These are phyloP conservation scores for Botrytis fragariae DNA, from an alignment of 2,329 filamentous ascomycete species.

Conservation along the genomic window DNA sequence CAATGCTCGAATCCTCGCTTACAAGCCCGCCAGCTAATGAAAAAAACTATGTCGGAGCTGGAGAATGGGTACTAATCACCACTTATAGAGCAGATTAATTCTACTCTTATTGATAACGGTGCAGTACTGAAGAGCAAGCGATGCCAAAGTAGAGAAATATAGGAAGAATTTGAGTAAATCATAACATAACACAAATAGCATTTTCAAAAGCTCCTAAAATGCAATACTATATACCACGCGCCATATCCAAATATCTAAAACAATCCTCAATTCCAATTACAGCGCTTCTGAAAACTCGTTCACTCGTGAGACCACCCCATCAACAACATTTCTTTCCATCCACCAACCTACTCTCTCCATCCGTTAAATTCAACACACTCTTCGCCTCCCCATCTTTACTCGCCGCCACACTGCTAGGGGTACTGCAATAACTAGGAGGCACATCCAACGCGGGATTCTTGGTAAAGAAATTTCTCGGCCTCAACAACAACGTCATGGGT, in stretches of 20 bases:
- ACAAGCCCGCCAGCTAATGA: neutral
- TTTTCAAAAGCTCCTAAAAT: neutral
- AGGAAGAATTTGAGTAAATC: neutral
- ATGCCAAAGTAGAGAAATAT: neutral
- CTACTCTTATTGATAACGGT: neutral
- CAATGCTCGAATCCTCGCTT: neutral
- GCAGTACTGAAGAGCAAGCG: neutral
- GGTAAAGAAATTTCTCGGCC: constrained; percentile 58
- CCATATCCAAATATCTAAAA: neutral
- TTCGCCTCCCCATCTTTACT: neutral
- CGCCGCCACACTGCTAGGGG: constrained; percentile 64
- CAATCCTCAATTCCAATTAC: neutral
- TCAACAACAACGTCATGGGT: constrained; percentile 66
- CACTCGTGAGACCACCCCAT: neutral
- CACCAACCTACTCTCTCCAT: constrained; percentile 17
- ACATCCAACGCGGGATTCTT: constrained; percentile 60
- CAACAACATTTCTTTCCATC: constrained; percentile 11
- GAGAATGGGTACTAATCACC: neutral
- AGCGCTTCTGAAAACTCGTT: neutral
- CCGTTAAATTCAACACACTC: constrained; percentile 17
- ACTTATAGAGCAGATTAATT: neutral
- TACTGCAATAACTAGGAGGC: constrained; percentile 64
- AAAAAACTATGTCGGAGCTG: neutral
- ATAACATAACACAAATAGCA: neutral
- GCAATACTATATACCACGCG: neutral